Evolutionary conservation across 257 asterid species (phyloP).

Genomic region (Nicotiana undulata): DNA sequence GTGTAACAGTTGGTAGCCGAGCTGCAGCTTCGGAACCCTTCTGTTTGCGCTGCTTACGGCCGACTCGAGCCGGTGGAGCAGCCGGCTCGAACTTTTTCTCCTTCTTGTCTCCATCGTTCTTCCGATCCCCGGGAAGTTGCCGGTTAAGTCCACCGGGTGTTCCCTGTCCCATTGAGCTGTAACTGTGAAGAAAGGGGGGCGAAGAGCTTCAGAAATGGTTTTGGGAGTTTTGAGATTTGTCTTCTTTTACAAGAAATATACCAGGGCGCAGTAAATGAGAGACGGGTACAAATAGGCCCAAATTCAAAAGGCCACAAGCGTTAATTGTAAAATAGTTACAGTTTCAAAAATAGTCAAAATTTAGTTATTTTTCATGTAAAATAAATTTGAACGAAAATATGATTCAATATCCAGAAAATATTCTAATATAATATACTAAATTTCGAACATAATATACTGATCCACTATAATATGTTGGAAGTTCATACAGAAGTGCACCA

Average conservation of each 20-base stretch:
- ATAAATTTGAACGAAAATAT: too few relatives aligned
- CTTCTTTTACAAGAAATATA: neutral
- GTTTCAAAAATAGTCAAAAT: too few relatives aligned
- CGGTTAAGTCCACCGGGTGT: constrained; percentile 86
- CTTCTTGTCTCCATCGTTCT: constrained; percentile 74
- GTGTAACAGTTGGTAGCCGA: constrained; percentile 70
- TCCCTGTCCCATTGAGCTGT: constrained; percentile 69
- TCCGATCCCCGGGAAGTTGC: constrained; percentile 70
- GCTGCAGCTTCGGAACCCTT: constrained; percentile 85
- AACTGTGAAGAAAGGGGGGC: neutral
- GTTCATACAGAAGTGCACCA: too few relatives aligned
- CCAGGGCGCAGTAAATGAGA: neutral
- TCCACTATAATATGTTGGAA: too few relatives aligned
- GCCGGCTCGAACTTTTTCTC: constrained; percentile 86
- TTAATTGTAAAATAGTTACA: too few relatives aligned
- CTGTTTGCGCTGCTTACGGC: constrained; percentile 89
- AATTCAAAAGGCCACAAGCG: too few relatives aligned
- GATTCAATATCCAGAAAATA: too few relatives aligned
- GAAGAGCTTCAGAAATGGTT: constrained; percentile 4
- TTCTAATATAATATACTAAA: too few relatives aligned
- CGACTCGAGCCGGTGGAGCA: constrained; percentile 89
- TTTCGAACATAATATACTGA: too few relatives aligned
- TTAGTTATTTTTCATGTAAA: too few relatives aligned
- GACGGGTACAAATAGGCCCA: neutral
- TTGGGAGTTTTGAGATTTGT: neutral